Evolutionary conservation across 192 early-diverging fungal genomes (phyloP), one percentile per base, ranked within the genome.

Genomic region (Umbelopsis sp.): DNA sequence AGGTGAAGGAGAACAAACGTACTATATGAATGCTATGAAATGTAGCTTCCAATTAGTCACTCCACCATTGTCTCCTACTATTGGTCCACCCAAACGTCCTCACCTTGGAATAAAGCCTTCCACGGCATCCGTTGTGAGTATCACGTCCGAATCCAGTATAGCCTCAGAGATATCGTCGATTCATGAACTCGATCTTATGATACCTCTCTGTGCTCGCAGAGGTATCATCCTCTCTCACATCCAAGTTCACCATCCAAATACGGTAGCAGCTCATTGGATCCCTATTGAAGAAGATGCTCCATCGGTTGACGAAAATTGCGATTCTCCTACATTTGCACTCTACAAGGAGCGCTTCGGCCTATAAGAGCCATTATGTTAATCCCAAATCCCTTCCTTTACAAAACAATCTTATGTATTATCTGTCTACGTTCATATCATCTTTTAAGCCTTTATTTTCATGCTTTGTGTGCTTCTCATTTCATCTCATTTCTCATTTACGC

Each of bases 291-390:
- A 62, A 62, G 56, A 62, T 26, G 29, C n/a, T 16, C 56, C 2
- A 17, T 62, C 56, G 17, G 56, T 2, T 62, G 56, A 62, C 17
- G 56, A 62, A 12, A 62, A 29, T 17, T 62, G 56, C n/a, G 56
- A 62, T 32, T 62, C 56, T 2, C 56, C 56, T 17, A 62, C 56
- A 34, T 62, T 62, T 62, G 56, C 56, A 62, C 56, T 62, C 7
- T 62, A 62, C 29, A 62, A 62, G 26, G 56, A 62, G 31, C 31
- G 56, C 26, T 62, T 62, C 31, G 56, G 56, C 56, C 56, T 62
- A 34, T 62, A n/a, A 62, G 16, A 12, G 25, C 14, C 31, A 32
- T 62, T n/a, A 22, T 11, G 10, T 53, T 25, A 25, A 53, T 34
- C 6, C 26, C 56, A 9, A n/a, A 34, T 62, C 17, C 29, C 16